Base-by-base conservation (phyloP, 148 eudicot species). In the Rhododendron griersonianum region DNA sequence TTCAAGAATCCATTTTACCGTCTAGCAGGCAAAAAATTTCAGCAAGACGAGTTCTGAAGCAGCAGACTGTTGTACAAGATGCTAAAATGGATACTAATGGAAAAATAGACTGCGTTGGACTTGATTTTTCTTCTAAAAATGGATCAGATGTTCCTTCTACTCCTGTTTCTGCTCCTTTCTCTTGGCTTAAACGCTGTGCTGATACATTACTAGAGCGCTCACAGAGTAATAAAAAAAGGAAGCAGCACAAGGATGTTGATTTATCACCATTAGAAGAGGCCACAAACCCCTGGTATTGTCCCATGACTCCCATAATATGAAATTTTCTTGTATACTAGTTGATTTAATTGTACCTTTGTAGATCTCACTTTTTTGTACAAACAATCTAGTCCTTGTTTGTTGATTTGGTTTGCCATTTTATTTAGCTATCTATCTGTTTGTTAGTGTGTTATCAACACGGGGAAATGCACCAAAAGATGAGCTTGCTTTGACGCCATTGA, bases 141-240 rank as follows among this genome's bases (percentile, higher is more conserved):
- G 88, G 83, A 85, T 53, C 86, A 51, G 90, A 45, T 81, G 84
- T 87, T 88, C 82, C 89, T 84, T 89, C 94, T 78, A 89, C 94
- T 83, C 87, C 93, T 80, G 87, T 89, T 87, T 88, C 93, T 86
- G 77, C 92, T 90, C 90, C 94, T 78, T 88, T 94, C 85, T 93
- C 95, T 18, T 93, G 94, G 94, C 89, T 95, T 82, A 94, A 94
- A 88, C 89, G 92, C 78, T 95, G 95, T 90, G 94, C 92, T 85
- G 90, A 87, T 86, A 87, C 88, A 57, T 75, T 90, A 83, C 82
- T 89, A 44, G 91, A 90, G 87, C 94, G 86, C 63, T 92, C 84
- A 45, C 91, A 78, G 45, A 88, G 80, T 23, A 91, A 90, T 75
- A 95, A 92, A 89, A 95, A 88, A 87, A 91, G 92, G 88, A 94